These are phyloP conservation scores for Pleurotus citrinopileatus DNA, from an alignment of 768 basidiomycete genomes.

Conservation along the genomic window DNA sequence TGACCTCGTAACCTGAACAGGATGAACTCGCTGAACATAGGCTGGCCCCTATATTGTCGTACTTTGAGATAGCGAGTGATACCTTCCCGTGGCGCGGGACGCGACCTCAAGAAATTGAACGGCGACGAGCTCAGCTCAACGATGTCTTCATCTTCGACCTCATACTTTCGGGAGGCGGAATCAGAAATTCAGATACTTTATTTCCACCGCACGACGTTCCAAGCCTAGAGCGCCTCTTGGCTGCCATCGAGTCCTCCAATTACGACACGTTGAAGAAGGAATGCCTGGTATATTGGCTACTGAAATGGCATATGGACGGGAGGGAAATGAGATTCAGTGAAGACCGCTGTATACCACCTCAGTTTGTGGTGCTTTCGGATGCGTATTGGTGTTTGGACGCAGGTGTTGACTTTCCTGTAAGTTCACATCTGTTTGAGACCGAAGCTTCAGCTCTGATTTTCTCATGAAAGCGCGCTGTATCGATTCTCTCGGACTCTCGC, in stretches of 20 bases:
- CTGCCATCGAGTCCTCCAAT: conserved; percentile 53
- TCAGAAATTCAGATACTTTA: conserved; percentile 54
- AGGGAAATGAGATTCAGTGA: conserved; percentile 48
- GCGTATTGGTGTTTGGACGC: conserved; percentile 85
- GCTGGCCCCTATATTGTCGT: conserved; percentile 22
- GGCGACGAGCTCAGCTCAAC: conserved; percentile 56
- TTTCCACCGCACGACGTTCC: conserved; percentile 66
- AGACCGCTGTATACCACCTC: conserved; percentile 66
- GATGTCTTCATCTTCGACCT: conserved; percentile 74
- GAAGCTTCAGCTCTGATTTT: conserved; percentile 1
- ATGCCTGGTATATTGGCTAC: conserved; percentile 74
- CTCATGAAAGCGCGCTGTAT: conserved; percentile 56
- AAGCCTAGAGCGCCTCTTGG: conserved; percentile 54
- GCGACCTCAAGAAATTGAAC: conserved; percentile 54
- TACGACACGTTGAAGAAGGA: conserved; percentile 82
- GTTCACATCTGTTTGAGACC: conserved; percentile 24
- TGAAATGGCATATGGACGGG: conserved; percentile 76
- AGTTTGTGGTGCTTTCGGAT: conserved; percentile 72
- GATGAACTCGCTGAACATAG: conserved; percentile 14
- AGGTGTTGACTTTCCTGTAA: conserved; percentile 60
- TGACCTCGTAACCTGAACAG: conserved; percentile 6
- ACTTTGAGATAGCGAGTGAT: conserved; percentile 52
- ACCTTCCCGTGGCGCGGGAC: conserved; percentile 60
- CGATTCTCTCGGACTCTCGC: conserved; percentile 70
- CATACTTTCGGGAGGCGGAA: conserved; percentile 61